phyloP scores from a whole-genome alignment of 2,329 filamentous ascomycete species.

The Bipolaris zeicola region DNA sequence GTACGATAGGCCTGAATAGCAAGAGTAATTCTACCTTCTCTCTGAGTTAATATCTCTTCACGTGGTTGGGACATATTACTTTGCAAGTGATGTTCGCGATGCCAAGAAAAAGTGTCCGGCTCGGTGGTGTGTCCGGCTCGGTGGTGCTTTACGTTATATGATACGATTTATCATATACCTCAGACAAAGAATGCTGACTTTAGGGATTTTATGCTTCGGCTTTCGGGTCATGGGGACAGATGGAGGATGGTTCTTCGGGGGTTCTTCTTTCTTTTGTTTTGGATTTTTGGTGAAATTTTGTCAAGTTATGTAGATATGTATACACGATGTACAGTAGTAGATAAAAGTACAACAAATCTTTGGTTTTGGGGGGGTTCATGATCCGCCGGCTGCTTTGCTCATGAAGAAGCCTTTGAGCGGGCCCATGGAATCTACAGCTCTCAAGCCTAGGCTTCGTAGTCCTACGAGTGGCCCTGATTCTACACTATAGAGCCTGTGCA shows the following conservation, averaged over 20 bases:
- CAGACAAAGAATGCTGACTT: too few species aligned
- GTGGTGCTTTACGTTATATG: too few species aligned
- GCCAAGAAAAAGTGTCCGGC: too few species aligned
- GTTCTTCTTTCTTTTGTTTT: background rate
- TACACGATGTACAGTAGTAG: background rate
- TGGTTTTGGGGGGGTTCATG: constrained; percentile 10
- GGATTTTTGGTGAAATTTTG: background rate
- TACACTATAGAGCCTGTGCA: constrained; percentile 90
- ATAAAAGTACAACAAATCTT: constrained; percentile 20
- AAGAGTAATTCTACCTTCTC: too few species aligned
- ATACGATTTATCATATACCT: too few species aligned
- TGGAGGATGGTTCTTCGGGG: background rate
- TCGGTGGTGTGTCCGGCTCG: too few species aligned
- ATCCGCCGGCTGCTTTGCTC: constrained; percentile 62
- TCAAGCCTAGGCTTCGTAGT: constrained; percentile 76
- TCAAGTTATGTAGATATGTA: constrained; percentile 9
- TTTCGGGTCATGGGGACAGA: too few species aligned
- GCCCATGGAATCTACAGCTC: constrained; percentile 73
- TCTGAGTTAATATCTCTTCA: too few species aligned
- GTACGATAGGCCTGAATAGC: too few species aligned
- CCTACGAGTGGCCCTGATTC: constrained; percentile 79
- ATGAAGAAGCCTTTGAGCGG: constrained; percentile 86
- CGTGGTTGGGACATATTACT: too few species aligned
- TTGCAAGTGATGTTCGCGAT: too few species aligned
- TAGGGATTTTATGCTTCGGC: too few species aligned